These are phyloP conservation scores for Pyrenula aspistea DNA, from an alignment of 495 filamentous ascomycete genomes.

Conservation along the genomic window DNA sequence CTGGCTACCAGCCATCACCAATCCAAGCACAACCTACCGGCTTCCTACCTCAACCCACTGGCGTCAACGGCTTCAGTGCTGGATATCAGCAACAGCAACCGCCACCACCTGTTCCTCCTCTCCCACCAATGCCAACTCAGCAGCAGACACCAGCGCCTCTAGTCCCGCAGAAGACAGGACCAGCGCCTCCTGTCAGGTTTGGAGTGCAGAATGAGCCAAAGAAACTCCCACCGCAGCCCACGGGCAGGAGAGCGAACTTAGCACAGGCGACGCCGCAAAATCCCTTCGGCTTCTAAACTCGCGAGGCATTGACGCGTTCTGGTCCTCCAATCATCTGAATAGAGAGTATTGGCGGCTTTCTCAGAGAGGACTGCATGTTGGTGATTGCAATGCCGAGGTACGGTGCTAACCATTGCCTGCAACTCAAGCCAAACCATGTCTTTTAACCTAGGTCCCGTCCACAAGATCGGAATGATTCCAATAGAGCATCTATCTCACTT, in stretches of 20 bases:
- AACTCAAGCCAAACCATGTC: too few relatives aligned
- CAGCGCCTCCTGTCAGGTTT: slow-evolving; percentile 82
- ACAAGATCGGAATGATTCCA: too few relatives aligned
- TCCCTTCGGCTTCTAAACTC: background rate
- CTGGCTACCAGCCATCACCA: slow-evolving; percentile 21
- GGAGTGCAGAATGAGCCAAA: slow-evolving; percentile 60
- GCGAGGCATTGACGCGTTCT: too few relatives aligned
- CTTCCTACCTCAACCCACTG: slow-evolving; percentile 31
- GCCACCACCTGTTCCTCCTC: slow-evolving; percentile 19
- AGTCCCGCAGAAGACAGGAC: slow-evolving; percentile 82
- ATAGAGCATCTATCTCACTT: too few relatives aligned
- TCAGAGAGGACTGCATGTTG: too few relatives aligned
- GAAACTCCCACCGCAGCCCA: slow-evolving; percentile 78
- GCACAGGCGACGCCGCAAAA: slow-evolving; percentile 51
- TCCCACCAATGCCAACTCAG: slow-evolving; percentile 35
- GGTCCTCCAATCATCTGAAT: too few relatives aligned
- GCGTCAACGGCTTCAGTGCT: slow-evolving; percentile 41
- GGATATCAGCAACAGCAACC: slow-evolving; percentile 1
- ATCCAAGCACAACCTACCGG: slow-evolving; percentile 10
- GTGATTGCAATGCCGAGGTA: too few relatives aligned
- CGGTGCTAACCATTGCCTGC: too few relatives aligned
- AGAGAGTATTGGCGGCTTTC: too few relatives aligned
- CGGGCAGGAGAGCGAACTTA: slow-evolving; percentile 80
- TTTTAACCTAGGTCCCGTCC: too few relatives aligned
- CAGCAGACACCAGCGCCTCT: slow-evolving; percentile 46